Conservation (phyloP, 2,329 filamentous ascomycete genomes). For the Zymoseptoria passerinii region DNA sequence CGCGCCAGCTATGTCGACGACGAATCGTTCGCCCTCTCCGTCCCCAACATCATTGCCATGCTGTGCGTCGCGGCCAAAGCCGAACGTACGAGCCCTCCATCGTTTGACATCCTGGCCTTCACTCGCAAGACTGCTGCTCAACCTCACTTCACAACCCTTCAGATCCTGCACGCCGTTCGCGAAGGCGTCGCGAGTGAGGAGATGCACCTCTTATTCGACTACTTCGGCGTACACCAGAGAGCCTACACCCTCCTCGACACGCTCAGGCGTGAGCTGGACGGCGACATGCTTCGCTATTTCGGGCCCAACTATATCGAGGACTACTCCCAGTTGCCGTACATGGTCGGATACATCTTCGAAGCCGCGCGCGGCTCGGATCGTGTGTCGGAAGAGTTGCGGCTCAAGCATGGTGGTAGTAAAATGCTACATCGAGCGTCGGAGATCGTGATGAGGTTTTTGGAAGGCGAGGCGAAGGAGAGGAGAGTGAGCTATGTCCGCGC, state of each 20-base stretch:
- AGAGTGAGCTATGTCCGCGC: background rate
- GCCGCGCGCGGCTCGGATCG: constrained; percentile 3
- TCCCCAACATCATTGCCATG: background rate
- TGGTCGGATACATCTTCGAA: constrained; percentile 7
- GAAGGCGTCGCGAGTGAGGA: constrained; percentile 8
- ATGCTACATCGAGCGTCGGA: background rate
- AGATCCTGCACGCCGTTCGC: constrained; percentile 4
- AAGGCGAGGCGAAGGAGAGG: background rate
- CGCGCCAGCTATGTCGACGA: background rate
- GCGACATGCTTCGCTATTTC: constrained; percentile 4
- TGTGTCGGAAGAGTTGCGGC: background rate
- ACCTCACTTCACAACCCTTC: background rate
- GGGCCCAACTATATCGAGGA: constrained; percentile 4
- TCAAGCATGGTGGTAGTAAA: constrained; percentile 17
- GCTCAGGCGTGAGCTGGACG: constrained; percentile 3
- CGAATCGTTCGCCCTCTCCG: background rate
- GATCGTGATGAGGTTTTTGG: background rate
- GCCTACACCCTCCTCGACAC: constrained; percentile 1
- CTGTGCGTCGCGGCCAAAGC: background rate
- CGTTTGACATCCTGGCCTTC: background rate
- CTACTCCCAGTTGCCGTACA: constrained; percentile 4
- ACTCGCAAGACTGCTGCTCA: background rate
- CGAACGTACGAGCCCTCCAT: background rate
- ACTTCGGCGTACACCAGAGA: constrained; percentile 6
- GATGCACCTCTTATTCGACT: constrained; percentile 11